Evolutionary conservation across 2,329 filamentous ascomycete species (phyloP).

Genomic region (Trichoderma breve): DNA sequence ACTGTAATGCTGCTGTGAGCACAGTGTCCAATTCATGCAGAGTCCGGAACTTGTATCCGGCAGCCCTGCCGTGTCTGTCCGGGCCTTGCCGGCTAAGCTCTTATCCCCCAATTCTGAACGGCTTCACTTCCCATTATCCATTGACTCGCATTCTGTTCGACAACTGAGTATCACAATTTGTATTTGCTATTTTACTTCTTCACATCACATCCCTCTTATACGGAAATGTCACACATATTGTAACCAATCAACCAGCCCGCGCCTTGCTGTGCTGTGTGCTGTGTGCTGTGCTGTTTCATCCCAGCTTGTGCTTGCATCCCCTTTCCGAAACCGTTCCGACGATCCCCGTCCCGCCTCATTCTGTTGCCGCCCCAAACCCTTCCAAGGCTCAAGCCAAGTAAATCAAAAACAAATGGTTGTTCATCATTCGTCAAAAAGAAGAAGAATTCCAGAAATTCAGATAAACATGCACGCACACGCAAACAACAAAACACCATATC

Average conservation of each 20-base stretch:
- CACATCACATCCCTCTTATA: background rate
- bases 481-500: background rate
- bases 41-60: slow-evolving; percentile 3
- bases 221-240: background rate
- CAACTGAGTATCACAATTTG: background rate
- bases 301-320: background rate
- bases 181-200: background rate
- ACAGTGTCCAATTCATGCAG: too few relatives aligned
- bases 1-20: too few relatives aligned
- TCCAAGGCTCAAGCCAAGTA: background rate
- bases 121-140: background rate
- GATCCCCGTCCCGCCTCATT: background rate
- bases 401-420: background rate
- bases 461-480: background rate
- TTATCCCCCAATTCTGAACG: background rate
- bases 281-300: background rate
- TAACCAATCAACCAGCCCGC: background rate
- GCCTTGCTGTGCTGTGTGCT: background rate
- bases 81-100: background rate
- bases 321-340: slow-evolving; percentile 9
- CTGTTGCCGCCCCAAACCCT: background rate
- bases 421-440: background rate
- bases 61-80: background rate
- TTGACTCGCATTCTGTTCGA: background rate
- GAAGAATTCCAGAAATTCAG: background rate